Percentiles rank a stretch among this genome's conserved stretches.
Conservation (phyloP, 108 stramenopile genomes). For the Phaeodactylum tricornutum region DNA sequence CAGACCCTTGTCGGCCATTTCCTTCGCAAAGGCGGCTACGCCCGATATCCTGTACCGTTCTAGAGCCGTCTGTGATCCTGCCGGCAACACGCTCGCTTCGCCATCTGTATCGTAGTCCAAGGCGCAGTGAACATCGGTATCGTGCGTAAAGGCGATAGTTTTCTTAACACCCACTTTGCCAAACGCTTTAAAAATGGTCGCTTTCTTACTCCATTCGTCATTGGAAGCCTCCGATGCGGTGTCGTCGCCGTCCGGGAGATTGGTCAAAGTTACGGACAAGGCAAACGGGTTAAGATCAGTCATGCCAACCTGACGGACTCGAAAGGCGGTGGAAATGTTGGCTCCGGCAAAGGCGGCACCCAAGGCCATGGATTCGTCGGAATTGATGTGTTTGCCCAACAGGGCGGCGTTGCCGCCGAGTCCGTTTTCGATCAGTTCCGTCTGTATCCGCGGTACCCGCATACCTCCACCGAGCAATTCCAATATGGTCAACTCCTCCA, state of each 20-base stretch:
- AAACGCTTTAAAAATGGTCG: slow-evolving; percentile 80
- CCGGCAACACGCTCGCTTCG: slow-evolving; percentile 61
- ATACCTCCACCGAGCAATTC: slow-evolving; percentile 99
- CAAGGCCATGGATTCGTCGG: slow-evolving; percentile 97
- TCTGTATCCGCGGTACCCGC: slow-evolving; percentile 93
- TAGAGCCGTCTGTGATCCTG: slow-evolving; percentile 31
- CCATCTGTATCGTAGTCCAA: slow-evolving; percentile 70
- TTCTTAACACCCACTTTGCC: slow-evolving; percentile 85
- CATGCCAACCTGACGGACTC: slow-evolving; percentile 95
- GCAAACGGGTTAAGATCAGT: slow-evolving; percentile 83
- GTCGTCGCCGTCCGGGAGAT: slow-evolving; percentile 31
- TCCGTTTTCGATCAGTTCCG: too few relatives aligned
- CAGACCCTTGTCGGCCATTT: slow-evolving; percentile 85
- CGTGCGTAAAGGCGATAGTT: slow-evolving; percentile 93
- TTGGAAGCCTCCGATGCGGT: slow-evolving; percentile 11
- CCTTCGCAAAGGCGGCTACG: slow-evolving; percentile 82
- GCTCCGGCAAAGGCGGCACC: slow-evolving; percentile 99
- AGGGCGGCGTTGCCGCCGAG: slow-evolving; percentile 35
- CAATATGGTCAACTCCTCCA: slow-evolving; percentile 84
- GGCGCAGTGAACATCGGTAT: slow-evolving; percentile 74
- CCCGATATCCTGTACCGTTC: slow-evolving; percentile 87
- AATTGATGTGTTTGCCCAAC: slow-evolving; percentile 97
- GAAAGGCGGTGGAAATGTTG: slow-evolving; percentile 94
- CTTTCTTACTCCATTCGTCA: slow-evolving; percentile 69
- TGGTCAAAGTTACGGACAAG: slow-evolving; percentile 57